Evolutionary conservation across 106 monocot genomes (phyloP), one percentile per base, ranked within the genome.

Genomic region (Phalaenopsis equestris): DNA sequence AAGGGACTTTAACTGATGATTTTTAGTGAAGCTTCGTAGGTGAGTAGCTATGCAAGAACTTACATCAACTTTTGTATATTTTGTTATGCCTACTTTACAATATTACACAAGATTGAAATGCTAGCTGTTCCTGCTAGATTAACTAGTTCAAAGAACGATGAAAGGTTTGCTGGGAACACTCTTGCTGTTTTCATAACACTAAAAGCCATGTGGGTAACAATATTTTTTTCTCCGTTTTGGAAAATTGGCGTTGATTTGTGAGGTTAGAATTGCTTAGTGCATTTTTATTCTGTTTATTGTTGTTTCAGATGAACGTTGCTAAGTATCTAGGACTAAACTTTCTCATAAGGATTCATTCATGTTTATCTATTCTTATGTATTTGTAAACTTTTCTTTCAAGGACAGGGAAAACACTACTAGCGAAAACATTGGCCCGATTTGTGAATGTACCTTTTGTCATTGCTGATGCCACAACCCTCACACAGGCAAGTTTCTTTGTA

Each of bases 391-490:
- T 88, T 93, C 82, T 41, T 87, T 86, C 81, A 89, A 89, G 84
- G 83, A 85, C 91, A 93, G 93, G 93, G 83, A 93, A 93, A 83
- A 93, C 93, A 85, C 85, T 94, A 79, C 81, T 94, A 72, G 94
- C 91, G 39, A 94, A 94, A 88, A 88, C 89, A 4, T 86, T 94
- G 82, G 94, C 94, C 67, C 84, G 91, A 11, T 89, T 91, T 79
- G 94, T 91, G 45, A 89, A 94, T 84, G 94, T 94, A 37, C 94
- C 94, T 5, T 94, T 94, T 88, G 94, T 91, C 42, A 94, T 94
- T 84, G 89, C 94, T 72, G 94, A 94, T 89, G 94, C 94, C 83
- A 94, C 94, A 41, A 88, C 89, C 43, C 82, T 94, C 36, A 94
- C 94, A 57, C 94, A 94, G 94, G 94, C 79, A 85, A 78, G 87